Evolutionary conservation across 2,329 filamentous ascomycete genomes (phyloP).

Genomic region (Microcyclospora pomicola): DNA sequence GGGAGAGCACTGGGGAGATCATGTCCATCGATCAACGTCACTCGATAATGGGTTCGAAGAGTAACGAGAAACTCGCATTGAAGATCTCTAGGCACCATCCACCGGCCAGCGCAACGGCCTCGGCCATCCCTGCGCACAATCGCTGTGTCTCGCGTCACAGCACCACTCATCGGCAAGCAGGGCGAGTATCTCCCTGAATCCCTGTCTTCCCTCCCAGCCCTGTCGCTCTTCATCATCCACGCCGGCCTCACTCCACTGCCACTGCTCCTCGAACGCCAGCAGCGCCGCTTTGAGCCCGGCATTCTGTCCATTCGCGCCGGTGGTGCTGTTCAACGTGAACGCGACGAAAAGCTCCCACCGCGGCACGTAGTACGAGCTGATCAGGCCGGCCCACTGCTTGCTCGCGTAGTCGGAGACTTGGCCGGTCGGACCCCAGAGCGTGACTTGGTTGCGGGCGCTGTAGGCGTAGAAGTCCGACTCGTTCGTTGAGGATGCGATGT

Average conservation of each 20-base stretch:
- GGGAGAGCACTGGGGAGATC: too few species aligned
- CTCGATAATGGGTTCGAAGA: too few species aligned
- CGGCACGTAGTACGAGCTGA: conserved; percentile 33
- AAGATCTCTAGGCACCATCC: too few species aligned
- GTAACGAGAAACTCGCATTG: too few species aligned
- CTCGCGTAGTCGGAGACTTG: conserved; percentile 38
- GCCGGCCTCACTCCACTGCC: conserved; percentile 4
- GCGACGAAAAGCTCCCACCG: conserved; percentile 35
- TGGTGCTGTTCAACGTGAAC: conserved; percentile 20
- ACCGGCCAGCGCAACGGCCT: too few species aligned
- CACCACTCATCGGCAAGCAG: too few species aligned
- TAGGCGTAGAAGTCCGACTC: conserved; percentile 29
- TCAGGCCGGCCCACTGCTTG: conserved; percentile 36
- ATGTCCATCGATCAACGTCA: too few species aligned
- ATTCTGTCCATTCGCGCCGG: conserved; percentile 7
- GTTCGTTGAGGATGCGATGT: conserved; percentile 3
- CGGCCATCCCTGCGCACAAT: too few species aligned
- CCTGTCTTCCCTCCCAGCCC: too few species aligned
- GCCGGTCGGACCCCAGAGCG: conserved; percentile 36
- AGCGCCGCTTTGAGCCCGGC: conserved; percentile 5
- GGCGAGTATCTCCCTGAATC: too few species aligned
- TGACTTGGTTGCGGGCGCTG: conserved; percentile 38
- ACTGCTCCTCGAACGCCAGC: conserved; percentile 10
- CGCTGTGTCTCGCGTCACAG: too few species aligned
- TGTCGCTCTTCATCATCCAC: too few species aligned